phyloP scores from a whole-genome alignment of 108 stramenopile genomes.

The Skeletonema costatum region DNA sequence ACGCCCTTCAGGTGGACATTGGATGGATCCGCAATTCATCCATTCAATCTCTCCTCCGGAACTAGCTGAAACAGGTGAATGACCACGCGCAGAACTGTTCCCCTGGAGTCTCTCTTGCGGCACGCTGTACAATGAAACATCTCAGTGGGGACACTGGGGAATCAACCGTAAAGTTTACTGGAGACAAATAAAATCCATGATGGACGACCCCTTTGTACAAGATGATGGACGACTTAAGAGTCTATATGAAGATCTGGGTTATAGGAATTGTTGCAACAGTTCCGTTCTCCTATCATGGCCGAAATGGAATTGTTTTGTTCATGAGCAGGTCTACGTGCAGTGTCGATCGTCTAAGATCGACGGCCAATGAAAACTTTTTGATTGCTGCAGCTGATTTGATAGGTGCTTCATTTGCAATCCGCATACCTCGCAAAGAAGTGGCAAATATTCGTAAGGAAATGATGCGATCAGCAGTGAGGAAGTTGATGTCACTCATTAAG shows the following conservation, averaged over 20 bases:
- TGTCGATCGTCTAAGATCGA: neutral
- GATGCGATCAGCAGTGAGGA: conserved; percentile 11
- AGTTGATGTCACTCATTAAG: neutral
- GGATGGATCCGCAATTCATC: conserved; percentile 20
- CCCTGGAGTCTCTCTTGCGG: conserved; percentile 15
- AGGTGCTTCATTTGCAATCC: conserved; percentile 22
- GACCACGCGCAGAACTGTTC: neutral
- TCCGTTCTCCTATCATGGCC: conserved; percentile 15
- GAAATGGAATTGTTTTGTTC: conserved; percentile 36
- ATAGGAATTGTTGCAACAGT: conserved; percentile 42
- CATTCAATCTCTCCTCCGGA: neutral
- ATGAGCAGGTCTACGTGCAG: conserved; percentile 23
- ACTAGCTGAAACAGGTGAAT: neutral
- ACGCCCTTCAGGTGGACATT: conserved; percentile 28
- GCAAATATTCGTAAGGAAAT: conserved; percentile 1
- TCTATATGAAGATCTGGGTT: conserved; percentile 7
- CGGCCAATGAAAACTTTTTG: conserved; percentile 32
- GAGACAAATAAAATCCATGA: conserved; percentile 26
- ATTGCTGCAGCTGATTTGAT: conserved; percentile 20
- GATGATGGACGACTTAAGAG: conserved; percentile 21
- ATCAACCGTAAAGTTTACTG: conserved; percentile 13
- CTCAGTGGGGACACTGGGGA: neutral
- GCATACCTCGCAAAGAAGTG: conserved; percentile 3
- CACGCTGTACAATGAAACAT: neutral
- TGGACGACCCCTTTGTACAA: conserved; percentile 38